These are phyloP conservation scores for Collybia mongolica DNA, from an alignment of 768 basidiomycete species.

Conservation along the genomic window DNA sequence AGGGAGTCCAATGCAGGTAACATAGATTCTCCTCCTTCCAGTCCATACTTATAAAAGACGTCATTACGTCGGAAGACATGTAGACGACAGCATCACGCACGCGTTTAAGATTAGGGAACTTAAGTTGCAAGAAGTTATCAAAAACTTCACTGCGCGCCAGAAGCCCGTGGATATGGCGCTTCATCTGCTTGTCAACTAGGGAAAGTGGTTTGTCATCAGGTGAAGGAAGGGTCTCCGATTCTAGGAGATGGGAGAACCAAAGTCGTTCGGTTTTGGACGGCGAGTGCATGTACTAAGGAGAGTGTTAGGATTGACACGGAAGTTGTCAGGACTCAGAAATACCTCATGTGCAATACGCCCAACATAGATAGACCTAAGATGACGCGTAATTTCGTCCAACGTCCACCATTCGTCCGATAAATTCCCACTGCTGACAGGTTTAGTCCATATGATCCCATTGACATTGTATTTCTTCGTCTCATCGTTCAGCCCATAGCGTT, in stretches of 20 bases:
- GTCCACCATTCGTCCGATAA: conserved; percentile 39
- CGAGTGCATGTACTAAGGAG: conserved; percentile 73
- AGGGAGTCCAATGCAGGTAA: conserved; percentile 80
- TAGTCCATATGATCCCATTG: conserved; percentile 81
- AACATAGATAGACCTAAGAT: conserved; percentile 75
- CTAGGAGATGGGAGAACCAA: conserved; percentile 88
- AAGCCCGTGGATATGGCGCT: conserved; percentile 62
- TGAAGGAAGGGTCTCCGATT: conserved; percentile 50
- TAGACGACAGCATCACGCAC: conserved; percentile 23
- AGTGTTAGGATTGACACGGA: background rate
- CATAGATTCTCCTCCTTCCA: conserved; percentile 96
- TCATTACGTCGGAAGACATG: background rate
- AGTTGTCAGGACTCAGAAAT: background rate
- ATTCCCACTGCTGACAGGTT: conserved; percentile 32
- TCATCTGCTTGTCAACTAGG: conserved; percentile 30
- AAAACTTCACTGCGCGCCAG: conserved; percentile 77
- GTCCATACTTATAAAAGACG: conserved; percentile 56
- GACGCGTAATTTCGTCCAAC: conserved; percentile 65
- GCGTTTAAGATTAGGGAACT: conserved; percentile 86
- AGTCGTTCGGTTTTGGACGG: conserved; percentile 81
- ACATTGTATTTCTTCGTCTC: conserved; percentile 59
- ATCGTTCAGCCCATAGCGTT: conserved; percentile 71
- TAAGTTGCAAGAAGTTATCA: conserved; percentile 81
- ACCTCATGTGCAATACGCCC: conserved; percentile 86
- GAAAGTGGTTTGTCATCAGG: conserved; percentile 29